phyloP scores from a whole-genome alignment of 2,329 filamentous ascomycete species.

The Westerdykella aurantiaca region DNA sequence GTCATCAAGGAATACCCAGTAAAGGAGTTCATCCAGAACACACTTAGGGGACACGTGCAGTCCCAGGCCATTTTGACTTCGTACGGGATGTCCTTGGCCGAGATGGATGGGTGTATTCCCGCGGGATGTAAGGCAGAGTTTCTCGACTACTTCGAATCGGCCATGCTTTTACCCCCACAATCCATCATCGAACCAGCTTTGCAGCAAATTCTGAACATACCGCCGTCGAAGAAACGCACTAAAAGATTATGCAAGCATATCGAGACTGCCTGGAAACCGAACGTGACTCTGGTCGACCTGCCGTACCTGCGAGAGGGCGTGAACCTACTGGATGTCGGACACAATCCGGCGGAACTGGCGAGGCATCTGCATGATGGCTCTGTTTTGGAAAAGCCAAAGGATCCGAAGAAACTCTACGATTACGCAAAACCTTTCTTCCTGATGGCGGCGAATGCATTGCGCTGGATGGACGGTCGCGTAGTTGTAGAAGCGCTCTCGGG shows the following conservation, averaged over 20 bases:
- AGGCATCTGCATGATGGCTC: not conserved
- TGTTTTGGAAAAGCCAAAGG: not conserved
- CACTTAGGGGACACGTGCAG: not conserved
- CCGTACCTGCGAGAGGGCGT: not conserved
- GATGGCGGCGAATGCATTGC: not conserved
- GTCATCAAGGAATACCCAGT: conserved; percentile 1
- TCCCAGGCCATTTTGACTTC: not conserved
- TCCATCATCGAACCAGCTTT: not conserved
- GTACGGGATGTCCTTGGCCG: not conserved
- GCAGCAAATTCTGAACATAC: not conserved
- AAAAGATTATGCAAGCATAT: not conserved
- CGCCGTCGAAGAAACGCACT: not conserved
- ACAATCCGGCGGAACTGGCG: not conserved
- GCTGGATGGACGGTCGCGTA: not conserved
- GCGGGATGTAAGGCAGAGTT: not conserved
- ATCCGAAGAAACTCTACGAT: not conserved
- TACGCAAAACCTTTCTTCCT: not conserved
- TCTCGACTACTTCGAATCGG: not conserved
- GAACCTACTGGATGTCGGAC: not conserved
- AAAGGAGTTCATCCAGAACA: not conserved
- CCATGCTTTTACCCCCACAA: not conserved
- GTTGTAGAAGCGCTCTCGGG: not conserved
- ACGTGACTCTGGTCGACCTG: not conserved
- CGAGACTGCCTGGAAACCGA: not conserved
- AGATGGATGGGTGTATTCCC: not conserved